Conservation (phyloP, 1,139 yeast species). For the Yamadazyma membranifaciens region DNA sequence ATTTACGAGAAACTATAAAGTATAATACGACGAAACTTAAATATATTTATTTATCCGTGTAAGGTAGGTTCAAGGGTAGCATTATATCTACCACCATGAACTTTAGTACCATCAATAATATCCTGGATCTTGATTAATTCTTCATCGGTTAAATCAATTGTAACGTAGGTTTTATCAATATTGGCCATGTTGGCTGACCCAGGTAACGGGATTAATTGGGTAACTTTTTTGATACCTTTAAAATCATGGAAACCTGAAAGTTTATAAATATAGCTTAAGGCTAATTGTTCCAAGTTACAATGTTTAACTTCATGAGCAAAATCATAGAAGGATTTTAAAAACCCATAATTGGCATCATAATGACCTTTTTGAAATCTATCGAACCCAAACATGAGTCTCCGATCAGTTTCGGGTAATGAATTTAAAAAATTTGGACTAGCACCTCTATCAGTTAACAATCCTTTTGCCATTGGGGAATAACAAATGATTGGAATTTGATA, state of each 20-base stretch:
- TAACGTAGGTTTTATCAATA: slow-evolving; percentile 53
- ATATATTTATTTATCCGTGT: slow-evolving; percentile 1
- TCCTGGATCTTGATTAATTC: slow-evolving; percentile 52
- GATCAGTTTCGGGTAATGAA: slow-evolving; percentile 5
- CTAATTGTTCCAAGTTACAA: slow-evolving; percentile 60
- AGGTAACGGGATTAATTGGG: slow-evolving; percentile 73
- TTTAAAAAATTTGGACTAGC: slow-evolving; percentile 32
- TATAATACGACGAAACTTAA: too few relatives aligned
- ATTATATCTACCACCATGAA: slow-evolving; percentile 18
- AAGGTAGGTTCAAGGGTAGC: neutral
- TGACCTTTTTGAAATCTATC: slow-evolving; percentile 50
- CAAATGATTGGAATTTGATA: slow-evolving; percentile 63
- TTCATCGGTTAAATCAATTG: slow-evolving; percentile 45
- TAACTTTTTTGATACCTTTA: slow-evolving; percentile 37
- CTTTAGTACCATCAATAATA: slow-evolving; percentile 22
- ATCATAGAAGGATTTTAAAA: slow-evolving; percentile 46
- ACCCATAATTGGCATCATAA: slow-evolving; percentile 46
- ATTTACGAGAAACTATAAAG: too few relatives aligned
- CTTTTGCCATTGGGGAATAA: slow-evolving; percentile 83
- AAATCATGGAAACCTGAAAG: slow-evolving; percentile 27
- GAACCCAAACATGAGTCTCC: slow-evolving; percentile 27
- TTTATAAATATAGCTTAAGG: slow-evolving; percentile 70
- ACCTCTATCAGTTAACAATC: slow-evolving; percentile 62
- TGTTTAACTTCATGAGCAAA: slow-evolving; percentile 45
- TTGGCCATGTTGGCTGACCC: slow-evolving; percentile 60